A percentile compares a stretch with the other conserved stretches of the same genome.
phyloP scores from a whole-genome alignment of 345 rosid genomes.

The Hypericum perforatum region DNA sequence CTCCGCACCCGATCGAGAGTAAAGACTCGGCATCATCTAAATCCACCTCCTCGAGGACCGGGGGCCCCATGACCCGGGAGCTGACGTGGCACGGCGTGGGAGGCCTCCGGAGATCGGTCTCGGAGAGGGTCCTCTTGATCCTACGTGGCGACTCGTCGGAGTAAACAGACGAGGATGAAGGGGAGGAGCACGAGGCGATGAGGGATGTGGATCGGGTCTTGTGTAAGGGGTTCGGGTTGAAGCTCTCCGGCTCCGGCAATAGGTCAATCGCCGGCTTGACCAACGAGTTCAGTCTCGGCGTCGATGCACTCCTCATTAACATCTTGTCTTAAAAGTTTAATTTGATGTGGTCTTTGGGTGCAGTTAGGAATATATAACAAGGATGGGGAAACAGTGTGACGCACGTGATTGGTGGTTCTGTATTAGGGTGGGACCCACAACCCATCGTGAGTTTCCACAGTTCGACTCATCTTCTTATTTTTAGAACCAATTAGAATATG shows the following conservation, averaged over 20 bases:
- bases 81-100: slow-evolving; percentile 19
- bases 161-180: background rate
- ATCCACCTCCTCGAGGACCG: slow-evolving; percentile 32
- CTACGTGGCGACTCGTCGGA: slow-evolving; percentile 4
- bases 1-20: too few relatives aligned
- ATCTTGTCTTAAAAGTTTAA: background rate
- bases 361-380: too few relatives aligned
- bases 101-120: slow-evolving; percentile 36
- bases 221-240: background rate
- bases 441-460: too few relatives aligned
- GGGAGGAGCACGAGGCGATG: background rate
- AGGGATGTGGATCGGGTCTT: background rate
- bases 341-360: too few relatives aligned
- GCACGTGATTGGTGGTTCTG: too few relatives aligned
- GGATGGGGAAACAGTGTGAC: too few relatives aligned
- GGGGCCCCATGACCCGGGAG: slow-evolving; percentile 18
- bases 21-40: slow-evolving; percentile 19
- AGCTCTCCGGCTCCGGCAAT: background rate
- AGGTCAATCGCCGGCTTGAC: background rate
- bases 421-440: too few relatives aligned
- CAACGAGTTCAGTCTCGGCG: slow-evolving; percentile 1
- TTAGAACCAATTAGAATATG: too few relatives aligned
- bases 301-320: background rate
- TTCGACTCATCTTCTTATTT: too few relatives aligned
- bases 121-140: slow-evolving; percentile 47